Percentiles rank a stretch among this genome's conserved stretches.
These are phyloP conservation scores for Closterium sp. DNA, from an alignment of 139 green algal species.

Conservation along the genomic window DNA sequence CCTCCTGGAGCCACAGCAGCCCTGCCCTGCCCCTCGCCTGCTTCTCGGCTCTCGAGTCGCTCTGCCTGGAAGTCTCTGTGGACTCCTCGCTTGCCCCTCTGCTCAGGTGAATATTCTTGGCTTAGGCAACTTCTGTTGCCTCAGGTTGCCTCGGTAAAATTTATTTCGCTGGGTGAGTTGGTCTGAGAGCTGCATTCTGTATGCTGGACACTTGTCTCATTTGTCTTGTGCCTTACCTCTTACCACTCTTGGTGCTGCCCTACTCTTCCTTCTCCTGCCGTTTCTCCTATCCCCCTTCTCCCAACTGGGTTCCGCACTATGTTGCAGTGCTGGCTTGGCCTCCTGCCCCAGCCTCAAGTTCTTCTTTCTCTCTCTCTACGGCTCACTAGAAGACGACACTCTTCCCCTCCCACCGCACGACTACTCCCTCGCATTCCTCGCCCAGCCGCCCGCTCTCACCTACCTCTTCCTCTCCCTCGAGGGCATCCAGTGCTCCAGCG, in stretches of 20 bases:
- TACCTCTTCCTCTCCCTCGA: not conserved
- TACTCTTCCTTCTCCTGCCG: not conserved
- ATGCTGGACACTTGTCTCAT: too few species aligned
- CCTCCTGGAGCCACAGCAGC: not conserved
- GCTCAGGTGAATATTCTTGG: conserved; percentile 4
- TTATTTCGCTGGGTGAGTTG: too few species aligned
- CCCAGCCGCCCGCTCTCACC: not conserved
- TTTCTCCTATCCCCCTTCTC: not conserved
- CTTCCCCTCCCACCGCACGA: not conserved
- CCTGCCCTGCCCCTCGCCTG: not conserved
- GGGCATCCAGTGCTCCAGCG: not conserved
- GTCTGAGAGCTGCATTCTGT: too few species aligned
- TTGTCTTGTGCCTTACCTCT: not conserved
- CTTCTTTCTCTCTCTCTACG: conserved; percentile 19
- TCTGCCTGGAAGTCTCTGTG: not conserved
- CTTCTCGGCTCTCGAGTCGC: not conserved
- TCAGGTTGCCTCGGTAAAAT: too few species aligned
- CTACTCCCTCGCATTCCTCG: conserved; percentile 17
- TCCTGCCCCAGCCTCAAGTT: conserved; percentile 26
- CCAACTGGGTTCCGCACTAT: conserved; percentile 12
- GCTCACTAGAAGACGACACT: not conserved
- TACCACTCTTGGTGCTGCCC: not conserved
- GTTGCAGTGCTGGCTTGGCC: conserved; percentile 4
- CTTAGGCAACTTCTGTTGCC: too few species aligned
- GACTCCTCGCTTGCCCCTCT: not conserved